These are phyloP conservation scores for Aspergillus quadrilineatus DNA, from an alignment of 2,329 filamentous ascomycete species.

Conservation along the genomic window DNA sequence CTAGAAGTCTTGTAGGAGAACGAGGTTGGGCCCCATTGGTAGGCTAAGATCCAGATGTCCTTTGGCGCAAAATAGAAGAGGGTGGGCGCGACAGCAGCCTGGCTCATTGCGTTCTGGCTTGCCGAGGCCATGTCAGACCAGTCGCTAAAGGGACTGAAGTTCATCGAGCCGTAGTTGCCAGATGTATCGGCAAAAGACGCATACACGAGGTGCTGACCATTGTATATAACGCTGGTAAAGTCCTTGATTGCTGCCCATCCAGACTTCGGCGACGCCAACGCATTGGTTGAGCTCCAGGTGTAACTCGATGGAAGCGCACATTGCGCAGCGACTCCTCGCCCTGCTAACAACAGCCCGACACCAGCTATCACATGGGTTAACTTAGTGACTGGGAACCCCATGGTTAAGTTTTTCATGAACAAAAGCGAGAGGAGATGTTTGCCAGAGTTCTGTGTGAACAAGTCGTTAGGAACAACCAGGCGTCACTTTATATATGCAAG, in stretches of 20 bases:
- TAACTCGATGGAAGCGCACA: constrained; percentile 59
- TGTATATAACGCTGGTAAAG: constrained; percentile 57
- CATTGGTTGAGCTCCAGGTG: constrained; percentile 55
- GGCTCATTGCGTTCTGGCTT: constrained; percentile 53
- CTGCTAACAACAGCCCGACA: too few relatives aligned
- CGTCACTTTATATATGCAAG: too few relatives aligned
- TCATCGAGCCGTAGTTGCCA: constrained; percentile 57
- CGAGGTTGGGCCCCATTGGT: constrained; percentile 61
- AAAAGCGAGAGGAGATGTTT: too few relatives aligned
- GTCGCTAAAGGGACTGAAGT: constrained; percentile 54
- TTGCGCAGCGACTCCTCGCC: constrained; percentile 1
- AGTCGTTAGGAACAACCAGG: too few relatives aligned
- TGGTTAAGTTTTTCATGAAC: too few relatives aligned
- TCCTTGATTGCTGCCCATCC: constrained; percentile 63
- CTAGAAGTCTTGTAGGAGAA: constrained; percentile 62
- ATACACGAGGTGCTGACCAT: constrained; percentile 63
- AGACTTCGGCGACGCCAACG: constrained; percentile 53
- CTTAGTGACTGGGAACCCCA: too few relatives aligned
- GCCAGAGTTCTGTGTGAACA: too few relatives aligned
- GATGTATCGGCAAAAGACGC: constrained; percentile 50
- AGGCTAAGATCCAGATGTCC: constrained; percentile 62
- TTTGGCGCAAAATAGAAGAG: constrained; percentile 65
- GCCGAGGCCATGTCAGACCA: constrained; percentile 54
- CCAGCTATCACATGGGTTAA: too few relatives aligned
- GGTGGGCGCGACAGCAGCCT: constrained; percentile 56